phyloP scores from a whole-genome alignment of 1,139 yeast genomes.

The Blastobotrys illinoisensis region DNA sequence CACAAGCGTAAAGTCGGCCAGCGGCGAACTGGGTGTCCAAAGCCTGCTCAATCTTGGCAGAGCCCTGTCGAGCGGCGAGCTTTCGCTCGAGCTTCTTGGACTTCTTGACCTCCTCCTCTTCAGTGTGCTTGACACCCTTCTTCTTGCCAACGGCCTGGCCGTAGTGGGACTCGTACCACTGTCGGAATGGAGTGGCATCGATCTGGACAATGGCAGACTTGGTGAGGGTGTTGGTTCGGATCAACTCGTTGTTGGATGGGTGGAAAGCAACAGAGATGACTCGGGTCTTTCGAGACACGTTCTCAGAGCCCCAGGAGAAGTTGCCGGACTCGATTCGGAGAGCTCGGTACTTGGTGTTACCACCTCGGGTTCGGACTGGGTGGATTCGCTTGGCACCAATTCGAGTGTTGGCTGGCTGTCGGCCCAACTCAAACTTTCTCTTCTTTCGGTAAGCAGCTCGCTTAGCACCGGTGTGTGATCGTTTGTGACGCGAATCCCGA shows the following conservation, averaged over 20 bases:
- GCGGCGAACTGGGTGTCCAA: slow-evolving; percentile 96
- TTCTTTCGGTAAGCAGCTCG: slow-evolving; percentile 99
- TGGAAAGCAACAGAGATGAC: slow-evolving; percentile 96
- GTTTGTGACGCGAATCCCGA: slow-evolving; percentile 99
- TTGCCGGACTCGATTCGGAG: slow-evolving; percentile 98
- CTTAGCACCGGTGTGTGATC: slow-evolving; percentile 99
- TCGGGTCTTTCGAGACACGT: slow-evolving; percentile 98
- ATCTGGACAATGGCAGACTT: slow-evolving; percentile 98
- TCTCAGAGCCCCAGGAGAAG: slow-evolving; percentile 99
- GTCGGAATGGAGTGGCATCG: slow-evolving; percentile 99
- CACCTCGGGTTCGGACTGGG: slow-evolving; percentile 99
- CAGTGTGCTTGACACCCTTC: slow-evolving; percentile 37
- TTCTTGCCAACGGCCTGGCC: slow-evolving; percentile 91
- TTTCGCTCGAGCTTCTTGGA: slow-evolving; percentile 86
- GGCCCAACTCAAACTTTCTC: slow-evolving; percentile 99
- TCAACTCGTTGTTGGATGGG: slow-evolving; percentile 99
- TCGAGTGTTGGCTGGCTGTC: slow-evolving; percentile 99
- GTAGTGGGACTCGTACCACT: slow-evolving; percentile 98
- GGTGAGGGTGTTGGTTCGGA: slow-evolving; percentile 99
- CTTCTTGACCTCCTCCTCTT: slow-evolving; percentile 39
- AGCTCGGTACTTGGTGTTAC: slow-evolving; percentile 99
- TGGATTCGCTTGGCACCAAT: slow-evolving; percentile 99
- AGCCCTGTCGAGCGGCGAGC: slow-evolving; percentile 84
- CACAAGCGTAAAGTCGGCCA: slow-evolving; percentile 97
- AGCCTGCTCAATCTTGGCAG: slow-evolving; percentile 81